Conservation (phyloP, 768 basidiomycete genomes). For the Lactarius pseudohatsudake region DNA sequence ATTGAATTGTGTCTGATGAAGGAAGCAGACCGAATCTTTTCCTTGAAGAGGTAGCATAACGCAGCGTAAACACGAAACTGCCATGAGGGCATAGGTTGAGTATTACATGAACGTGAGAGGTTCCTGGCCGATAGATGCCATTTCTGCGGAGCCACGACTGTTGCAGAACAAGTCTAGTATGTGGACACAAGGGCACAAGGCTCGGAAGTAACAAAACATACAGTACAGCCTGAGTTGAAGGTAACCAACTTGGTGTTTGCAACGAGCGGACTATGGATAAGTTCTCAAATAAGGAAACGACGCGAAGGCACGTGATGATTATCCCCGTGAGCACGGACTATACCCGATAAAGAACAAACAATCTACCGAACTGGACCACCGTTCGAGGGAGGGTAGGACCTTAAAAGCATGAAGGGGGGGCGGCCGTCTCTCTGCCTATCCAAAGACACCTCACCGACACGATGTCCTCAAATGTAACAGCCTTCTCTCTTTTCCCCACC, state of each 20-base stretch:
- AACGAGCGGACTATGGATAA: background rate
- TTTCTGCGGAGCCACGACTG: background rate
- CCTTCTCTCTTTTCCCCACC: slow-evolving; percentile 20
- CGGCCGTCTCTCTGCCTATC: background rate
- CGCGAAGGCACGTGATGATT: background rate
- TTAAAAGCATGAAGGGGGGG: background rate
- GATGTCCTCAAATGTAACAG: slow-evolving; percentile 7
- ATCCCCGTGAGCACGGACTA: background rate
- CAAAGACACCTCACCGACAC: background rate
- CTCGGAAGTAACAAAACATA: background rate
- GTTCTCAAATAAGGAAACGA: background rate
- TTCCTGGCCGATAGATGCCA: background rate
- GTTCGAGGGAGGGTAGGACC: slow-evolving; percentile 10
- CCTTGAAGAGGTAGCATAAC: background rate
- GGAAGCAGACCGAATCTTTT: background rate
- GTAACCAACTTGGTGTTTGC: background rate
- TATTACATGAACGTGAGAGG: background rate
- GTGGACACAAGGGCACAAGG: background rate
- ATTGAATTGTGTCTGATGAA: background rate
- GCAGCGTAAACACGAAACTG: background rate
- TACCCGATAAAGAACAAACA: slow-evolving; percentile 28
- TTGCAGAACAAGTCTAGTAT: background rate
- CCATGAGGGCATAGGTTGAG: background rate
- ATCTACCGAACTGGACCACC: slow-evolving; percentile 5
- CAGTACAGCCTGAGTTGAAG: background rate